Evolutionary conservation across 2,329 filamentous ascomycete species (phyloP).

Genomic region (Fusarium xyrophilum): DNA sequence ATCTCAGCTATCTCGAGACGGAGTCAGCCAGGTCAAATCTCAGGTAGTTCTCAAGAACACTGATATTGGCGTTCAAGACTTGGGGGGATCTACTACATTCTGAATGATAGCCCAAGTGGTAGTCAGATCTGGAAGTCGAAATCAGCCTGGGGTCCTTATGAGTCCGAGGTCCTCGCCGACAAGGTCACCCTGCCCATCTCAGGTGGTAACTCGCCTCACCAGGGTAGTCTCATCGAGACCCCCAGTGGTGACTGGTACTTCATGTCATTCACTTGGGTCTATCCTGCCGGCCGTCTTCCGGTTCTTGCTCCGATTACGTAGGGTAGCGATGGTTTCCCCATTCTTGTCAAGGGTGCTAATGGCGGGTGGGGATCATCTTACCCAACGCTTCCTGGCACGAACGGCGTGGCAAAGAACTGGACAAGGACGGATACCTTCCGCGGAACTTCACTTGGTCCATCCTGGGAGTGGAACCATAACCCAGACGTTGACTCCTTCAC

Average conservation of each 20-base stretch:
- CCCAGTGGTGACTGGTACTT: conserved; percentile 64
- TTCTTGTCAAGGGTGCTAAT: conserved; percentile 49
- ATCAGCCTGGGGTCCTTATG: conserved; percentile 61
- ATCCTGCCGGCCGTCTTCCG: conserved; percentile 63
- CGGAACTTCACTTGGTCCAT: conserved; percentile 49
- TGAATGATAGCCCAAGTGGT: conserved; percentile 55
- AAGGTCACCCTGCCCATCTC: conserved; percentile 52
- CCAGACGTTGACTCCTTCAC: conserved; percentile 57
- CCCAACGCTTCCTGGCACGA: conserved; percentile 41
- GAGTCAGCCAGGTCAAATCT: conserved; percentile 52
- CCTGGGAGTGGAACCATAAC: conserved; percentile 70
- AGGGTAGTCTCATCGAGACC: conserved; percentile 63
- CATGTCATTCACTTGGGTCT: conserved; percentile 62
- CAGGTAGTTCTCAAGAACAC: conserved; percentile 52
- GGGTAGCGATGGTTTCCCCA: conserved; percentile 59
- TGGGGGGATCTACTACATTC: conserved; percentile 64
- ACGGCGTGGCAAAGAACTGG: conserved; percentile 32
- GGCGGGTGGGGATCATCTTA: conserved; percentile 58
- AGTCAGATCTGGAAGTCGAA: conserved; percentile 57
- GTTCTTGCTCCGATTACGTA: conserved; percentile 63
- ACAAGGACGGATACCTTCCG: conserved; percentile 55
- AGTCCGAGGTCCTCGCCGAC: conserved; percentile 52
- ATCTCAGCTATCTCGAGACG: conserved; percentile 58
- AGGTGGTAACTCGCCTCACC: conserved; percentile 57
- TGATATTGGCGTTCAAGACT: conserved; percentile 54